Conservation (phyloP, 148 eudicot species). For the Polygonum maritimum region DNA sequence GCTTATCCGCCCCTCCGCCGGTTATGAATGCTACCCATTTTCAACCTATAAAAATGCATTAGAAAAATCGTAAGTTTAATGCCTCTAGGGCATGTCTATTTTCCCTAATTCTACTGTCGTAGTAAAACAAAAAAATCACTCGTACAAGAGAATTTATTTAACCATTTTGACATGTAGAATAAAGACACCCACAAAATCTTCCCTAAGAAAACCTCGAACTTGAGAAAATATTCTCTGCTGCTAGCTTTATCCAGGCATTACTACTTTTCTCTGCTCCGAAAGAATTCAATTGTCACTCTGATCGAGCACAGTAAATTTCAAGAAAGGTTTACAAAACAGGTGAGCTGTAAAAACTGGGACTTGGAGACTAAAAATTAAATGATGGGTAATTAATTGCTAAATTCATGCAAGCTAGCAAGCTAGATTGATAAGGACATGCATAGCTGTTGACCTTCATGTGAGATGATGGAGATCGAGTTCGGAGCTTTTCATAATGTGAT, state of each 20-base stretch:
- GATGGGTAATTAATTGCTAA: background rate
- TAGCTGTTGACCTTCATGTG: background rate
- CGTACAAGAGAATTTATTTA: too few species aligned
- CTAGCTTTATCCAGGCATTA: constrained; percentile 2
- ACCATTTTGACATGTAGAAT: background rate
- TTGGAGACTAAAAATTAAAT: background rate
- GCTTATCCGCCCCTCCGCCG: constrained; percentile 65
- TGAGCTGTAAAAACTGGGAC: background rate
- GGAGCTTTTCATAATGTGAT: background rate
- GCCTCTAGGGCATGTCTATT: too few species aligned
- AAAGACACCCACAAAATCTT: background rate
- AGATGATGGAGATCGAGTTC: background rate
- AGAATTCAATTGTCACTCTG: background rate
- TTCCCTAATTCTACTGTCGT: too few species aligned
- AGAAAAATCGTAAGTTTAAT: too few species aligned
- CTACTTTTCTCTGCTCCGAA: background rate
- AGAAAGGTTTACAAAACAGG: background rate
- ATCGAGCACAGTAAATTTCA: background rate
- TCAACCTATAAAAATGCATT: background rate
- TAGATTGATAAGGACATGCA: background rate
- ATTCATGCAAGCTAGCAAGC: background rate
- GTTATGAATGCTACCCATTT: constrained; percentile 17
- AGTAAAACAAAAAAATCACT: too few species aligned
- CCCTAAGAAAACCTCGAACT: background rate
- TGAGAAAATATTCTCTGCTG: constrained; percentile 2